Conservation (phyloP, 2,329 filamentous ascomycete species). For the Teratosphaeria nubilosa region DNA sequence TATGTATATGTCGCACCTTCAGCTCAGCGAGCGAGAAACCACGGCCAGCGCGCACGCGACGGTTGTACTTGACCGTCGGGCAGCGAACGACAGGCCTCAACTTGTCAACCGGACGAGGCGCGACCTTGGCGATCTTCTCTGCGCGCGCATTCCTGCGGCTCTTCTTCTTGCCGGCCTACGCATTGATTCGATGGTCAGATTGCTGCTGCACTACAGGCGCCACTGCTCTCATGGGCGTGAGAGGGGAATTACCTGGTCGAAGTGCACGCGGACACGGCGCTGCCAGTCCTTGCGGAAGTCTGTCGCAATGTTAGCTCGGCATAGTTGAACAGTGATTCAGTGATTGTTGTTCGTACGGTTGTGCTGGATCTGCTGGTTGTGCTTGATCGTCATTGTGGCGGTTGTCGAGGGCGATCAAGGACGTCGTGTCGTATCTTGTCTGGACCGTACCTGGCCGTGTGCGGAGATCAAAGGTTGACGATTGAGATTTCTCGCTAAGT, state of each 20-base stretch:
- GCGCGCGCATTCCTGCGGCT: conserved; percentile 83
- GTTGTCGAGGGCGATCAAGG: conserved; percentile 3
- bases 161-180: conserved; percentile 89
- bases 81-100: conserved; percentile 93
- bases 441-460: conserved; percentile 2
- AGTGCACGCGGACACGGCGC: conserved; percentile 96
- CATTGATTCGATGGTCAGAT: conserved; percentile 23
- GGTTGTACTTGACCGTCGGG: conserved; percentile 97
- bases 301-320: conserved; percentile 34
- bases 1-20: conserved; percentile 54
- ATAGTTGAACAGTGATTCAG: neutral
- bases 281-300: conserved; percentile 99
- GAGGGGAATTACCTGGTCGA: conserved; percentile 85
- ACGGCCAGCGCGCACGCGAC: conserved; percentile 88
- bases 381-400: conserved; percentile 72
- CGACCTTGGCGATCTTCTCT: conserved; percentile 88
- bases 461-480: neutral
- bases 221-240: conserved; percentile 41
- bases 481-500: conserved; percentile 1
- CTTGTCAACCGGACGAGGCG: conserved; percentile 94
- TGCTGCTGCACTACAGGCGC: conserved; percentile 36
- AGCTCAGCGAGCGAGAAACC: conserved; percentile 96
- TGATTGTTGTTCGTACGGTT: conserved; percentile 46
- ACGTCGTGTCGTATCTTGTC: conserved; percentile 6
- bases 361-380: conserved; percentile 97